Base-by-base conservation (phyloP, 306 rosid genomes). In the Leucaena leucocephala region DNA sequence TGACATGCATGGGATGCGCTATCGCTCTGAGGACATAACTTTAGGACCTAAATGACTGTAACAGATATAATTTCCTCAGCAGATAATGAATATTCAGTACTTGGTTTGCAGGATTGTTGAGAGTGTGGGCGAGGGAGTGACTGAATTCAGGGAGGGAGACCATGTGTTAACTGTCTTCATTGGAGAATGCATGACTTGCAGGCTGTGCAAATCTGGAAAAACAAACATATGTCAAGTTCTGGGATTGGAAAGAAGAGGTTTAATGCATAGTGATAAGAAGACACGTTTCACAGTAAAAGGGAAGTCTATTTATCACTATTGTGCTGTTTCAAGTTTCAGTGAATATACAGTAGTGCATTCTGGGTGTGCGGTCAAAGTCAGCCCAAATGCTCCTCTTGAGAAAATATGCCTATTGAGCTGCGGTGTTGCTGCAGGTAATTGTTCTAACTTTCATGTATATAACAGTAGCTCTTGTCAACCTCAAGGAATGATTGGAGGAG, bases 261-360 rank as follows among this genome's bases (percentile, higher is more conserved):
- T 92, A 66, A 95, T 95, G 98, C 98, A 92, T 72, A 88, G 97
- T 54, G 98, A 95, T 88, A 96, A 89, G 81, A 90, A 80, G 85
- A 95, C 98, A 2, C 91, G 98, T 66, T 95, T 95, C 84, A 83
- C 90, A n/a, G 45, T 92, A 76, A 91, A 90, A 75, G 97, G 98
- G 78, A 86, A 86, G 76, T 96, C 97, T 16, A 15, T 95, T 71
- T 95, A 88, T 82, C 98, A 95, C 77, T 95, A 92, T 85, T 95
- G 98, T 81, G 98, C 91, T 2, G 98, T 95, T 81, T 95, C 98
- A 71, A 95, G 98, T 86, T 95, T 95, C 88, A 92, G 98, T 50
- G 97, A 92, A 76, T 95, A 95, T 40, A 91, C 89, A 17, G 98
- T 90, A 43, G 96, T 95, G 78, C 97, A 95, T 86, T 90, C 96